Evolutionary conservation across 2,329 filamentous ascomycete genomes (phyloP), one percentile per base, ranked within the genome.

Genomic region (Fusarium sp.): DNA sequence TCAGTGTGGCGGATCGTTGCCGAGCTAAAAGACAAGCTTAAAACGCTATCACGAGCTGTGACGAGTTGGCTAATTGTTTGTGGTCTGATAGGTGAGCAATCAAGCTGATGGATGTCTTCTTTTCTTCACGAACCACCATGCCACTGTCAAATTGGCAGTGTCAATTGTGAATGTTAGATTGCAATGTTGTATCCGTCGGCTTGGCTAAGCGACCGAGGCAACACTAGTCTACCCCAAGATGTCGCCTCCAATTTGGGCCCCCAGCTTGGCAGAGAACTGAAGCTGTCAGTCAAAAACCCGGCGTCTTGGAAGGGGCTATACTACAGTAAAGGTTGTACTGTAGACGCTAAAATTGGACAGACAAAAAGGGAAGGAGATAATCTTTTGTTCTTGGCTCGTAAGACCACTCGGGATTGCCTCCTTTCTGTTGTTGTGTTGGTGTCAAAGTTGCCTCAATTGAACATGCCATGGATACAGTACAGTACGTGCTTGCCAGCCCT

Each of bases 21-120:
- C 26, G n/a, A 41, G 48, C 62, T 58, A 70, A 67, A 51, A 18
- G 12, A 26, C 62, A 72, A 71, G 48, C 69, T 72, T 71, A 72
- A 70, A 70, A 55, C 23, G 48, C 43, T 57, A 67, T 67, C 62
- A 54, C 61, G 23, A 52, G 23, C 34, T 51, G 12, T 66, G 62
- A 66, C 54, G 54, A 39, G 18, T 10, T 34, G 10, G 11, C 25
- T 37, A 37, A 23, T 51, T 18, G 34, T 7, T 10, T n/a, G 1
- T 8, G 5, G 13, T 9, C 1, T 48, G 37, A 50, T 45, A 16
- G 16, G 37, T 41, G 28, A 28, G 11, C 28, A 28, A 28, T 28
- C 11, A 13, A 28, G 5, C 11, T 28, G 28, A 28, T 30, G 28
- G 28, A 13, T 30, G 28, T 30, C 28, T 30, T 30, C 12, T 1